Conservation (phyloP, 768 basidiomycete species). For the Amanita fuliginea region DNA sequence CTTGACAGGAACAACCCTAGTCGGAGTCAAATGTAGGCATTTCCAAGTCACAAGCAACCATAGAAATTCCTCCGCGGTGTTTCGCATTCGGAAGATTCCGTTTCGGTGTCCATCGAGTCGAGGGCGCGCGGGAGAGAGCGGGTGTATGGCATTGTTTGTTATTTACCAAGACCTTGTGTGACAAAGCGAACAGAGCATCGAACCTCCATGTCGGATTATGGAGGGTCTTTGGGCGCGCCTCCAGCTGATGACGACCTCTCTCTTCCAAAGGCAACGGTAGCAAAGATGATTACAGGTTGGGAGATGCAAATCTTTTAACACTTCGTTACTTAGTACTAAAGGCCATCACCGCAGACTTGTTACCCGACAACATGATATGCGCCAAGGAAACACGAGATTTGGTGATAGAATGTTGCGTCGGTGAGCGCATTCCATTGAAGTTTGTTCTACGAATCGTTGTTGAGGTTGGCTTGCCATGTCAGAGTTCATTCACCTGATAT, state of each 20-base stretch:
- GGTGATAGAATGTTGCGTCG: conserved; percentile 98
- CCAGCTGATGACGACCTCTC: conserved; percentile 84
- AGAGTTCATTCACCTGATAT: conserved; percentile 98
- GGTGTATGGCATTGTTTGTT: too few relatives aligned
- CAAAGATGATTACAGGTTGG: conserved; percentile 89
- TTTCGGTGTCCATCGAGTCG: too few relatives aligned
- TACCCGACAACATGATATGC: conserved; percentile 79
- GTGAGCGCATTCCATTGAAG: conserved; percentile 53
- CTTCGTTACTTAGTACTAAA: too few relatives aligned
- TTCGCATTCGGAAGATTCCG: too few relatives aligned
- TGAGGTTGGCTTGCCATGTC: not conserved
- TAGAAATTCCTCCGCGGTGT: too few relatives aligned
- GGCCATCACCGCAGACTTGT: conserved; percentile 47
- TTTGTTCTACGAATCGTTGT: not conserved
- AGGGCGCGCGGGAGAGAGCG: too few relatives aligned
- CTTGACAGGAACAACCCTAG: too few relatives aligned
- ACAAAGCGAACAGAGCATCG: not conserved
- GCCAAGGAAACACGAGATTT: conserved; percentile 96
- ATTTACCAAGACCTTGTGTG: not conserved
- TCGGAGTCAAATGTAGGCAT: too few relatives aligned
- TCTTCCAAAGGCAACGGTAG: conserved; percentile 92
- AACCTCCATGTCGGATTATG: conserved; percentile 75
- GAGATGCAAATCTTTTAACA: too few relatives aligned
- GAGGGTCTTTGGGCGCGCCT: conserved; percentile 56
- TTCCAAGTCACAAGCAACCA: too few relatives aligned